Percentiles rank a stretch among this genome's conserved stretches.
phyloP scores from a whole-genome alignment of 225 moss, liverwort and hornwort species.

The Pseudoscleropodium purum region DNA sequence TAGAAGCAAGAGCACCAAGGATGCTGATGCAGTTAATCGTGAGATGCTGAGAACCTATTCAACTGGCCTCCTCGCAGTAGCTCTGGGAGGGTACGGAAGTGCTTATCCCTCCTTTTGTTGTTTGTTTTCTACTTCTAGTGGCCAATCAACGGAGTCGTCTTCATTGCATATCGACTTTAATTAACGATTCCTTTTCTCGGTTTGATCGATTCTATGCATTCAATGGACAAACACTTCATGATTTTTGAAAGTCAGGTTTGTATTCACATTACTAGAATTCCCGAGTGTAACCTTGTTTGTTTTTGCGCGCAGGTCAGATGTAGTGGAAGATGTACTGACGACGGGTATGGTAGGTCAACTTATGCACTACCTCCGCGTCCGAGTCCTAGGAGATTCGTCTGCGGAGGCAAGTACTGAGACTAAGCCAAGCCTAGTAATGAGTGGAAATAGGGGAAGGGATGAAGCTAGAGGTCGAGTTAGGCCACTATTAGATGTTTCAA shows the following conservation, averaged over 20 bases:
- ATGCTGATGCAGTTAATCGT: conserved; percentile 43
- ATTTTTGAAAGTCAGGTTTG: neutral
- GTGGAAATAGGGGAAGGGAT: conserved; percentile 73
- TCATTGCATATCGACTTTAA: neutral
- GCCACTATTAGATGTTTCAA: conserved; percentile 49
- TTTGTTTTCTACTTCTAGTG: neutral
- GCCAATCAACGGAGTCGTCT: neutral
- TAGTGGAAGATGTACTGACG: conserved; percentile 86
- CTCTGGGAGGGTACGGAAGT: conserved; percentile 67
- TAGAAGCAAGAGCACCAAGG: conserved; percentile 27
- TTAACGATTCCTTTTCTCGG: neutral
- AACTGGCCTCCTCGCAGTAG: conserved; percentile 89
- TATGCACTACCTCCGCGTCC: conserved; percentile 93
- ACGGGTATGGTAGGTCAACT: conserved; percentile 91
- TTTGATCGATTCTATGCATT: neutral
- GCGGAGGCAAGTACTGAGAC: conserved; percentile 38
- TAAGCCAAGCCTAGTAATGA: conserved; percentile 45
- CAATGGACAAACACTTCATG: neutral
- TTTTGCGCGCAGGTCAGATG: conserved; percentile 63
- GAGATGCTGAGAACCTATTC: conserved; percentile 96
- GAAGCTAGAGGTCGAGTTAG: conserved; percentile 73
- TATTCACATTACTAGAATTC: neutral
- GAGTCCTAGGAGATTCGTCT: conserved; percentile 68
- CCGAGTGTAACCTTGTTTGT: neutral
- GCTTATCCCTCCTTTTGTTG: neutral